Base-by-base conservation (phyloP, 2,329 filamentous ascomycete species). In the Seiridium unicorne region DNA sequence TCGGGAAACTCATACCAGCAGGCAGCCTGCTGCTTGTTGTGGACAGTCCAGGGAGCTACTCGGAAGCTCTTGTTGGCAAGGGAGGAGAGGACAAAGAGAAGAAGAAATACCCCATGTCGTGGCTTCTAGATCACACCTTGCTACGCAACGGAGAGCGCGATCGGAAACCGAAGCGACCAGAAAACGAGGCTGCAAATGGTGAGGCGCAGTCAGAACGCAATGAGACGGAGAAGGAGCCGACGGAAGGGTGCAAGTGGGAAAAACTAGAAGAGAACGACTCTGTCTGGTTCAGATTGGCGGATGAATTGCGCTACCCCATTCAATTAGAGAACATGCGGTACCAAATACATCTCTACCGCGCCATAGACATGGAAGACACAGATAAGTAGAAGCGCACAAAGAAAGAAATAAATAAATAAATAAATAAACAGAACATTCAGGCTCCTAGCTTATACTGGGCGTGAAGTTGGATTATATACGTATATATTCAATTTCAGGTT, bases 301-400 rank as follows among this genome's bases (percentile, higher is more conserved):
- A 85, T 1, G 78, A 74, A 13, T 75, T 97, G 65, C 79, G 81
- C 46, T 98, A 97, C 76, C 90, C 93, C 6, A 92, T 97, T 68
- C 84, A 88, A 56, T 76, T 98, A 70, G 94, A 98, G 77, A 92
- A 97, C 72, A 97, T 97, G 93, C 87, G 93, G 51, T 97, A 94
- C 74, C 94, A 98, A 75, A 81, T 97, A 67, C 93, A 97, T 77
- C 72, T 97, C 13, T 98, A 97, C 65, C 77, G 78, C 34, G 73
- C 72, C 46, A 62, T 35, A 51, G 18, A 26, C 18, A 26, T 26
- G 18, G 18, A 26, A 26, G 18, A 26, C 18, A 26, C 18, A 26
- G 18, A 26, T 26, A 26, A 26, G 18, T 26, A 26, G 18, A 26
- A 26, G 18, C 18, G 18, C 18, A 26, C 18, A 26, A 26, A 26